Conservation (phyloP, 768 basidiomycete species). For the Cytidiella melzeri region DNA sequence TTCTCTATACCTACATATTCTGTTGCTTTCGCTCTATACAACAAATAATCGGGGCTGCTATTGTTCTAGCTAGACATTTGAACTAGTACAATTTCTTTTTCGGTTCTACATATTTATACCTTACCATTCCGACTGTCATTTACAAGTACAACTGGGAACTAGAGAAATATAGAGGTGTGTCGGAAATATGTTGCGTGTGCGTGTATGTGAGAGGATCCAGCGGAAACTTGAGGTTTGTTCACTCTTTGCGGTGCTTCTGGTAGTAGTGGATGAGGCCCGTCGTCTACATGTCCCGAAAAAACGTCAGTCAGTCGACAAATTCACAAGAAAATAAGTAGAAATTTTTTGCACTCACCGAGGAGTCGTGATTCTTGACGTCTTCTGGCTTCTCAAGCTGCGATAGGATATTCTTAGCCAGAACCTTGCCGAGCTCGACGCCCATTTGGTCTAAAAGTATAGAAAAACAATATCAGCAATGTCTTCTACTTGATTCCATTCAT, state of each 20-base stretch:
- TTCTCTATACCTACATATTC: too few relatives aligned
- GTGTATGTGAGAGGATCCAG: background rate
- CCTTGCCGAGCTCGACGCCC: slow-evolving; percentile 98
- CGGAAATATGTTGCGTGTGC: background rate
- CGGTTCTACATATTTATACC: background rate
- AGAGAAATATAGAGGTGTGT: too few relatives aligned
- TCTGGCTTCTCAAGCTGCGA: slow-evolving; percentile 75
- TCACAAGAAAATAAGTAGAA: background rate
- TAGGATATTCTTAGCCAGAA: slow-evolving; percentile 94
- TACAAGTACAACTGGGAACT: background rate
- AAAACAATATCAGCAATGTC: too few relatives aligned
- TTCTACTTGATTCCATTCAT: background rate
- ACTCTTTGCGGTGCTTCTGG: slow-evolving; percentile 82
- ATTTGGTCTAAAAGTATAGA: slow-evolving; percentile 73
- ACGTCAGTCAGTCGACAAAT: slow-evolving; percentile 3
- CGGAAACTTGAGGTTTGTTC: slow-evolving; percentile 18
- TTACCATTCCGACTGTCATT: background rate
- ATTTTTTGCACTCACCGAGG: slow-evolving; percentile 60
- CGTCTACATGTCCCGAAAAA: slow-evolving; percentile 44
- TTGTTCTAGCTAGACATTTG: too few relatives aligned
- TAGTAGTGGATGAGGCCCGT: slow-evolving; percentile 97
- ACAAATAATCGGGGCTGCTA: too few relatives aligned
- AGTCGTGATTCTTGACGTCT: slow-evolving; percentile 85
- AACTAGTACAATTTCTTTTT: background rate
- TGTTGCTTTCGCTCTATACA: too few relatives aligned